Evolutionary conservation across 805 yeast species (phyloP), one percentile per base, ranked within the genome.

Genomic region (Priceomyces haplophilus): DNA sequence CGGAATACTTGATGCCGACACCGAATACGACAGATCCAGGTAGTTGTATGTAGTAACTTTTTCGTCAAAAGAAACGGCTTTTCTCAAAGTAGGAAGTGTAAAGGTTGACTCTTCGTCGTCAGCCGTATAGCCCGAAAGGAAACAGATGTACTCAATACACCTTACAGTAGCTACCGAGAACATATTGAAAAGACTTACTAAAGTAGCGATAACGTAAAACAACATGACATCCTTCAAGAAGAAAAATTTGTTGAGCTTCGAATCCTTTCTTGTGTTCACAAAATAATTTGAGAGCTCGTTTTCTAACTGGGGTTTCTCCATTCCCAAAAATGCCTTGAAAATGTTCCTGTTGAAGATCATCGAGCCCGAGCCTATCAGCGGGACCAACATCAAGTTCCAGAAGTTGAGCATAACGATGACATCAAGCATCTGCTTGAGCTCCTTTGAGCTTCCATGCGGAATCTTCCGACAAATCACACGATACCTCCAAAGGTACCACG

Each of bases 61-160:
- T 18, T 46, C 50, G 30, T 52, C 50, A 40, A 55, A 55, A n/a
- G 51, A 45, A 5, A 55, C 59, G 4, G 50, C 37, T 37, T 54
- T 54, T 16, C 33, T 45, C 40, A 51, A 27, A 7, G 15, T 5
- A 27, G 31, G 31, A 11, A 12, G n/a, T 11, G 11, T 13, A 18
- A 13, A 13, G 5, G 13, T 15, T 12, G n/a, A 18, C 6, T 17
- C 38, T 10, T 32, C 25, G 32, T 20, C 24, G 6, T 40, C 34
- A 16, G n/a, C 18, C 8, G 24, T 21, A 18, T 32, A 32, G 33
- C 33, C 10, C 11, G 34, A 15, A 18, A 38, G 25, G 20, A 34
- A 47, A 21, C 47, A 37, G 27, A 53, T 48, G 38, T 50, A 53
- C 37, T 54, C 56, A n/a, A 53, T 38, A 30, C 47, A 43, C 15